These are phyloP conservation scores for Saccharata proteae DNA, from an alignment of 2,329 filamentous ascomycete genomes.

Conservation along the genomic window DNA sequence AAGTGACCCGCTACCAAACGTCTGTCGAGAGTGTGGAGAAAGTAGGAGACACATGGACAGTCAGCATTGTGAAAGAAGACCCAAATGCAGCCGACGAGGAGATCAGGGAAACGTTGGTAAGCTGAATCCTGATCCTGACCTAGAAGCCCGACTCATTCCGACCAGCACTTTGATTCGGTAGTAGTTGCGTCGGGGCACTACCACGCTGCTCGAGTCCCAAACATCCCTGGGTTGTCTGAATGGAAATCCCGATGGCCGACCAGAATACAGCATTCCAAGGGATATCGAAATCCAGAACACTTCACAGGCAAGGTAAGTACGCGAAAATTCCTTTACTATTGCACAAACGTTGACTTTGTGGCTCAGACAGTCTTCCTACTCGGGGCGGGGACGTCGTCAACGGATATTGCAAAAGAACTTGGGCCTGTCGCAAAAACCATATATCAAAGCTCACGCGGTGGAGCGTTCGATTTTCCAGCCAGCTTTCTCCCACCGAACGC, in stretches of 20 bases:
- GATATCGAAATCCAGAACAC: conserved; percentile 33
- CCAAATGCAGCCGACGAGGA: too few relatives aligned
- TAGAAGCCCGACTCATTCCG: not conserved
- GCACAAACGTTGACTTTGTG: not conserved
- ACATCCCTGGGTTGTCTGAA: conserved; percentile 35
- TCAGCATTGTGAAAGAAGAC: conserved; percentile 35
- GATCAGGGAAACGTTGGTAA: too few relatives aligned
- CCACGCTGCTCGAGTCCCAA: conserved; percentile 37
- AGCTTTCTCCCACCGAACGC: conserved; percentile 42
- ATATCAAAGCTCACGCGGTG: conserved; percentile 47
- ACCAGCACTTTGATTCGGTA: conserved; percentile 36
- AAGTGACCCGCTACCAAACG: conserved; percentile 43
- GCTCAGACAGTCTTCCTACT: conserved; percentile 41
- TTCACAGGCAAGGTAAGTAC: conserved; percentile 43
- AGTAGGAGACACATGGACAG: conserved; percentile 35
- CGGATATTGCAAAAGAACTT: conserved; percentile 43
- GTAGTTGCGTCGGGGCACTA: conserved; percentile 45
- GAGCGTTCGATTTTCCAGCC: conserved; percentile 46
- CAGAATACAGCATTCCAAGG: conserved; percentile 39
- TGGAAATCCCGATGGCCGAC: conserved; percentile 35
- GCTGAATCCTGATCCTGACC: too few relatives aligned
- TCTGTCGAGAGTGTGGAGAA: conserved; percentile 45
- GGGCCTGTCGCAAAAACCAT: conserved; percentile 31
- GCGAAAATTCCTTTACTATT: conserved; percentile 22
- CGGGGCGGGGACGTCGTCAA: conserved; percentile 43